Percentiles rank a stretch among this genome's conserved stretches.
Conservation (phyloP, 2,329 filamentous ascomycete species). For the Calonectria multiphialidica region DNA sequence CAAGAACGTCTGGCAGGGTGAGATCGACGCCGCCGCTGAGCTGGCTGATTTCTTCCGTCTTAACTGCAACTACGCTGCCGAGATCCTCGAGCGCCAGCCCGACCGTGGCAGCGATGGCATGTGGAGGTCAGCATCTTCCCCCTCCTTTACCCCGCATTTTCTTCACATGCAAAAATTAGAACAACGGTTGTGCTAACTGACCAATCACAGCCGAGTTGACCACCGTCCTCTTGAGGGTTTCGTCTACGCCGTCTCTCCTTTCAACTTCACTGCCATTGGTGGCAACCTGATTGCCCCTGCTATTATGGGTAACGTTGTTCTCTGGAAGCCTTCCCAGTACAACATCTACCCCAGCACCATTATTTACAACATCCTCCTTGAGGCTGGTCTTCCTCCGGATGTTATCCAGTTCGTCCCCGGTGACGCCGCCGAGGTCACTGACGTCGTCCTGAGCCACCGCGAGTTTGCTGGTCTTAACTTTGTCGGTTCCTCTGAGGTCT, state of each 20-base stretch:
- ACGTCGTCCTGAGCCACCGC: constrained; percentile 78
- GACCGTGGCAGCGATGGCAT: constrained; percentile 45
- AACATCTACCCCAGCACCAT: constrained; percentile 91
- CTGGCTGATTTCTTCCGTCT: constrained; percentile 92
- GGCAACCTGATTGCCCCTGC: constrained; percentile 89
- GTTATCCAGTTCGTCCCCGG: constrained; percentile 96
- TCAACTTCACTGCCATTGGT: constrained; percentile 96
- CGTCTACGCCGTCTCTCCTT: constrained; percentile 92
- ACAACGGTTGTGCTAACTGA: neutral
- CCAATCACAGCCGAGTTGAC: constrained; percentile 77
- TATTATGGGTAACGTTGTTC: constrained; percentile 91
- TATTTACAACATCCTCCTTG: constrained; percentile 88
- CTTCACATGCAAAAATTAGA: neutral
- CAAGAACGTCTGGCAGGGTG: constrained; percentile 98
- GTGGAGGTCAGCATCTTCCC: constrained; percentile 39
- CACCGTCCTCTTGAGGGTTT: constrained; percentile 94
- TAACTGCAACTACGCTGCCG: constrained; percentile 87
- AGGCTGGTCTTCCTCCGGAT: constrained; percentile 88
- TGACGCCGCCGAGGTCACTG: constrained; percentile 85
- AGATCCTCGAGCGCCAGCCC: constrained; percentile 53
- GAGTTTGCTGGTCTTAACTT: constrained; percentile 94
- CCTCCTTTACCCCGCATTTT: neutral
- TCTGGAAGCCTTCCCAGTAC: constrained; percentile 94
- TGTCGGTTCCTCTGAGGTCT: constrained; percentile 91
- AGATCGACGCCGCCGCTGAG: constrained; percentile 96